Base-by-base conservation (phyloP, 306 rosid genomes). In the Cucumis cinereus region DNA sequence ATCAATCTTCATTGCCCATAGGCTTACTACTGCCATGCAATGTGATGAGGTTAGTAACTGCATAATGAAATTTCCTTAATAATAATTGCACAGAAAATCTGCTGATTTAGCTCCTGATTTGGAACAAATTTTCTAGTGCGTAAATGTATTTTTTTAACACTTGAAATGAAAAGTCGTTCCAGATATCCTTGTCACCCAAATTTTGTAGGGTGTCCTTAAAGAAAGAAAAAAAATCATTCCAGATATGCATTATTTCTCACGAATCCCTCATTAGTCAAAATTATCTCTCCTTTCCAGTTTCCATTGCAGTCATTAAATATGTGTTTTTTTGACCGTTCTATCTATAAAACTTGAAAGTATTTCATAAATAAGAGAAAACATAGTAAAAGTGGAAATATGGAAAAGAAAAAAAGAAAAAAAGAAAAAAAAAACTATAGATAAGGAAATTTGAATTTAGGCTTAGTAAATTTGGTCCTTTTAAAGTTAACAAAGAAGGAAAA, bases 21-120 rank as follows among this genome's bases (percentile, higher is more conserved):
- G 98, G 85, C 96, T 94, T 78, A 94, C 97, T 56, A 94, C 97
- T 77, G 98, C 98, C 74, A 94, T 94, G 98, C 98, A 94, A 79
- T 94, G 97, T 75, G 93, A 94, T 73, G 93, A 94, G 95, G 98
- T 94, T 70, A 57, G 74, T 74, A 57, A 62, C 79, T 77, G 74
- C 73, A 61, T 70, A 77, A 56, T 43, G 73, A 17, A 68, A 73
- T 30, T 8, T 7, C 2, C 19, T 26, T 19, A 77, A 53, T 55
- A 50, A 66, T 8, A 52, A 19, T 26, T 55, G 60, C 60, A 8
- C 13, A 20, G 9, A 28, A 4, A 56, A 10, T 56, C 60, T 20
- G 14, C 61, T 45, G 52, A 45, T 45, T 43, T 11, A 43, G 49
- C 15, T 30, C 35, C 35, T 30, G 35, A 30, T 30, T 30, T 47